Evolutionary conservation across 768 basidiomycete genomes (phyloP), one percentile per base, ranked within the genome.

Genomic region (Coprinellus aureogranulatus): DNA sequence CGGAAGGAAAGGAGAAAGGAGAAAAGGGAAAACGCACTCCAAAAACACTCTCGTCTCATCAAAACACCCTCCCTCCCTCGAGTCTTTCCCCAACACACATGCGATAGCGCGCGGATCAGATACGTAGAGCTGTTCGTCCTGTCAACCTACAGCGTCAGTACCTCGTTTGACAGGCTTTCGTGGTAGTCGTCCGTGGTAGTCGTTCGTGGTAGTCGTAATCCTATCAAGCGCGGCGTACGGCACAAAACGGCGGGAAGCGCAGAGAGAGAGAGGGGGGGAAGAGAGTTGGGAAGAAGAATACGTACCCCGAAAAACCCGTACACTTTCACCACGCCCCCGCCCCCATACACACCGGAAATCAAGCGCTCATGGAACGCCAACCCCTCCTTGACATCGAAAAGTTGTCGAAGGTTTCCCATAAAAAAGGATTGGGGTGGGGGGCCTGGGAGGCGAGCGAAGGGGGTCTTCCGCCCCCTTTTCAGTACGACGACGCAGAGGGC

Each of bases 61-160:
- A 57, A 75, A 82, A 9, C 73, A 68, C 45, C 78, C 71, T 59
- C 78, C 77, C 39, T 83, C 81, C 34, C 34, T 14, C 6, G 8
- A 6, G 14, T 34, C 34, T 60, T 80, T 82, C 10, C 77, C 46
- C 14, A 81, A 61, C 40, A 83, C 78, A 28, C 70, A 75, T 39
- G 81, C 77, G 23, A 83, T 63, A 1, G 82, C 81, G 14, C 65
- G 68, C 1, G 81, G 79, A 61, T 84, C 82, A 50, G 70, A 75
- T 4, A 83, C 70, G 58, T 81, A 81, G 2, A 84, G 67, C 63
- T 80, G 76, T 57, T 77, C 76, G 53, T 79, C 76, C 80, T 81
- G 57, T 25, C 26, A 28, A 1, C 8, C 28, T 22, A n/a, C 22
- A 31, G 6, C 12, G n/a, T n/a, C n/a, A n/a, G n/a, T n/a, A n/a